Evolutionary conservation across 176 grass and related monocot genomes (phyloP), one percentile per base, ranked within the genome.

Genomic region (Oryza australiensis): DNA sequence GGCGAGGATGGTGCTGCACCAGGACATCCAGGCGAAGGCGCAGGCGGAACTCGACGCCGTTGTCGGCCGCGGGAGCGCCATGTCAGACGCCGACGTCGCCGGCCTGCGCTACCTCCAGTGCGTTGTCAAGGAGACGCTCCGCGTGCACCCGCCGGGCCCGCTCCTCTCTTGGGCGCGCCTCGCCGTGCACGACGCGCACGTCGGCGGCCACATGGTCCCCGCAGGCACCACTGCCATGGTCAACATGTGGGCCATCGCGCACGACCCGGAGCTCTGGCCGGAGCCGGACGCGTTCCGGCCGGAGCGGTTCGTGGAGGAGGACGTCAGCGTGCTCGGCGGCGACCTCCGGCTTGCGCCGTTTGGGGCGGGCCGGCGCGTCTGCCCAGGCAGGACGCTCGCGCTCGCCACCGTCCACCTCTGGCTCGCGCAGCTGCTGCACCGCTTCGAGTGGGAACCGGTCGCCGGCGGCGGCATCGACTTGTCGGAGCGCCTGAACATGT

Each of bases 221-320:
- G 82, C 82, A 2, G 92, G 89, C 63, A 94, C 92, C 27, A 94
- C 92, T 18, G 92, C 88, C 20, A 94, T 91, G 92, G 92, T 94
- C 13, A 94, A 94, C 86, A 94, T 94, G 92, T 94, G 86, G 83
- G 89, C 88, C 33, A 94, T 94, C 57, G 79, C 92, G 22, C 91
- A 78, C 16, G 89, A 94, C 55, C 71, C 77, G 2, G 78, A 49
- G 2, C 26, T 94, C 12, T 94, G 92, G 86, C 23, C 89, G 0
- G 79, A 94, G n/a, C 82, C 83, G 1, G 30, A 66, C 0, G 64
- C 38, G 28, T 94, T 94, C 80, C 42, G 73, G 0, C 92, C 88
- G 1, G 86, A 94, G 77, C 48, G 92, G 14, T 94, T 94, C 76
- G 35, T 68, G 70, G 75, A 66, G 63, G 86, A 88, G 63, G 89